phyloP scores from a whole-genome alignment of 2,329 filamentous ascomycete species.

The Aspergillus ochraceoroseus region DNA sequence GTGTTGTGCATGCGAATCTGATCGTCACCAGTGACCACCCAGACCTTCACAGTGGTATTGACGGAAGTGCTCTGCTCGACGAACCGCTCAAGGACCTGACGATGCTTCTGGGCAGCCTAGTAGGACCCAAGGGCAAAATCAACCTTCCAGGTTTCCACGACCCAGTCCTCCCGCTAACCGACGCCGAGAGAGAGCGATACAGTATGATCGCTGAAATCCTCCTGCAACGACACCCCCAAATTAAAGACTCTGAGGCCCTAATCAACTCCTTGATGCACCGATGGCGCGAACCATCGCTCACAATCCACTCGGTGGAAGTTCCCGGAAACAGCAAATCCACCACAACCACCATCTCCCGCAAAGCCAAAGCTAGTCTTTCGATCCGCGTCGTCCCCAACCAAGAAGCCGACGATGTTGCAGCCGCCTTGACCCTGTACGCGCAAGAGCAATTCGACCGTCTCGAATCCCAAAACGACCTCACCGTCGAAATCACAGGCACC shows the following conservation, averaged over 20 bases:
- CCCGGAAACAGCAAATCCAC: conserved; percentile 81
- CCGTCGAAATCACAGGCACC: conserved; percentile 80
- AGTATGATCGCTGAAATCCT: conserved; percentile 76
- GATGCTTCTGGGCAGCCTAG: conserved; percentile 72
- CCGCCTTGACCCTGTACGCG: conserved; percentile 63
- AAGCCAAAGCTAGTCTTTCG: conserved; percentile 82
- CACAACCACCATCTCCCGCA: conserved; percentile 76
- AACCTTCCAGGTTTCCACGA: conserved; percentile 88
- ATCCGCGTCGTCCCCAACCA: conserved; percentile 91
- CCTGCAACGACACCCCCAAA: conserved; percentile 63
- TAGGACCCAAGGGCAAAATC: conserved; percentile 73
- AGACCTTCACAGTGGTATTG: conserved; percentile 93
- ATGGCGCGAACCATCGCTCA: conserved; percentile 92
- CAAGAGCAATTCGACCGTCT: conserved; percentile 66
- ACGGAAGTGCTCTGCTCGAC: conserved; percentile 82
- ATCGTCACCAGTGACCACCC: conserved; percentile 80
- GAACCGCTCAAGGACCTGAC: conserved; percentile 91
- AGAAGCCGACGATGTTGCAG: conserved; percentile 71
- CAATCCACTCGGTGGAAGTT: conserved; percentile 79
- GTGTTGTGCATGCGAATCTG: conserved; percentile 88
- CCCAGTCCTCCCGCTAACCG: conserved; percentile 67
- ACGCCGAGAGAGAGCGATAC: conserved; percentile 73
- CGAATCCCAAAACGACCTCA: conserved; percentile 73
- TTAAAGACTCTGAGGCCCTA: conserved; percentile 62
- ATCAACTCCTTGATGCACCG: conserved; percentile 83